Percentiles rank a stretch among this genome's conserved stretches.
Conservation (phyloP, 768 basidiomycete species). For the Phanerochaete sordida region DNA sequence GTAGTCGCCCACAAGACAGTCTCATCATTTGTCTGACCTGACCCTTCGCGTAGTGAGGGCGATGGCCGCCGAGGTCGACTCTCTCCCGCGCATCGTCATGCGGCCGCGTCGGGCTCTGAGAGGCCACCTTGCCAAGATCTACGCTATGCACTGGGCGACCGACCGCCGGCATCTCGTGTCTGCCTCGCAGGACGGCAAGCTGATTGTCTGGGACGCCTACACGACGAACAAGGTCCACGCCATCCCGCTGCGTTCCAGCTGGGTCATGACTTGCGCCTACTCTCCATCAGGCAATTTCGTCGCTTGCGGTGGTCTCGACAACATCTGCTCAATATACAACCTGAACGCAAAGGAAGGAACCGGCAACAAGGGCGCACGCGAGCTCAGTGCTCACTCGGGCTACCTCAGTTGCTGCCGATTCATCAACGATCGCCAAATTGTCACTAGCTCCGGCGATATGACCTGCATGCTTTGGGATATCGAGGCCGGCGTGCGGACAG, state of each 20-base stretch:
- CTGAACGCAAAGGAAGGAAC: conserved; percentile 77
- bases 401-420: conserved; percentile 98
- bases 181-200: conserved; percentile 98
- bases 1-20: conserved; percentile 31
- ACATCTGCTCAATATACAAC: conserved; percentile 98
- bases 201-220: conserved; percentile 99
- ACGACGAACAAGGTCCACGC: conserved; percentile 99
- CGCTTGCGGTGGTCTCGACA: conserved; percentile 98
- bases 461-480: conserved; percentile 99
- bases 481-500: conserved; percentile 94
- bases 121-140: conserved; percentile 98
- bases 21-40: conserved; percentile 8
- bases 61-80: conserved; percentile 97
- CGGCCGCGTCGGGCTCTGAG: conserved; percentile 92
- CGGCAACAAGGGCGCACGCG: conserved; percentile 84
- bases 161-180: conserved; percentile 98
- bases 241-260: conserved; percentile 94
- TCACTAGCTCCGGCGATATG: conserved; percentile 98
- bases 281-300: conserved; percentile 96
- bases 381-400: conserved; percentile 95
- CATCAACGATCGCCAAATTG: conserved; percentile 97
- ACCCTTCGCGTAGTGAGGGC: conserved; percentile 68
- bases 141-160: conserved; percentile 99
- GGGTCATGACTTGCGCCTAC: conserved; percentile 99
- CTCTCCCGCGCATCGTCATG: conserved; percentile 95